A percentile compares a stretch with the other conserved stretches of the same genome.
Conservation (phyloP, 1,284 basidiomycete species). For the Hemileia vastatrix region DNA sequence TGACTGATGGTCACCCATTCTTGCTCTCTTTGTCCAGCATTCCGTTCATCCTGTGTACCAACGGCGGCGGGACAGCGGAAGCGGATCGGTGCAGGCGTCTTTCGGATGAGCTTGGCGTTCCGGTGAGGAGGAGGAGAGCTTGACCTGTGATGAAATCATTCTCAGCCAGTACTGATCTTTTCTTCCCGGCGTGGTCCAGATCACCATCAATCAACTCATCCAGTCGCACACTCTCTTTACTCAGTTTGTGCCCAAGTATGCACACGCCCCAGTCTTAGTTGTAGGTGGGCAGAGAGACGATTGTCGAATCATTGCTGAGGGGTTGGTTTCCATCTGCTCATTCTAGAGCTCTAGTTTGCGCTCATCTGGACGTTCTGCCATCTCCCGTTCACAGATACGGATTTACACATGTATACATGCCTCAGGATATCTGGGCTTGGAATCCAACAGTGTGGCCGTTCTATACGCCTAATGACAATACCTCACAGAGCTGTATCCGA, state of each 20-base stretch:
- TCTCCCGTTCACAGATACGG: conserved; percentile 1
- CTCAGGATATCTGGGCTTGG: conserved; percentile 17
- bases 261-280: conserved; percentile 5
- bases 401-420: conserved; percentile 14
- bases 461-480: conserved; percentile 5
- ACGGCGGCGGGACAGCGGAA: conserved; percentile 14
- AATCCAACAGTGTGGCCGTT: conserved; percentile 20
- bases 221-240: conserved; percentile 18
- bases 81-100: conserved; percentile 3
- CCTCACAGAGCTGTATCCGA: too few relatives aligned
- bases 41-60: conserved; percentile 21
- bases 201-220: conserved; percentile 2
- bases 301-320: conserved; percentile 15
- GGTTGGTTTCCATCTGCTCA: background rate
- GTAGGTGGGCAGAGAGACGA: conserved; percentile 5
- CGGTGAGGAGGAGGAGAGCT: conserved; percentile 1
- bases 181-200: background rate
- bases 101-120: conserved; percentile 15
- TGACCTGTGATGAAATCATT: background rate
- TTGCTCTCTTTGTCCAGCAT: background rate
- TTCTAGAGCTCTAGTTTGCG: background rate
- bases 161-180: background rate
- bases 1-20: too few relatives aligned
- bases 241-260: conserved; percentile 8
- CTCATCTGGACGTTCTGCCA: background rate